Evolutionary conservation across 2,329 filamentous ascomycete species (phyloP).

Genomic region (Xylariaceae sp.): DNA sequence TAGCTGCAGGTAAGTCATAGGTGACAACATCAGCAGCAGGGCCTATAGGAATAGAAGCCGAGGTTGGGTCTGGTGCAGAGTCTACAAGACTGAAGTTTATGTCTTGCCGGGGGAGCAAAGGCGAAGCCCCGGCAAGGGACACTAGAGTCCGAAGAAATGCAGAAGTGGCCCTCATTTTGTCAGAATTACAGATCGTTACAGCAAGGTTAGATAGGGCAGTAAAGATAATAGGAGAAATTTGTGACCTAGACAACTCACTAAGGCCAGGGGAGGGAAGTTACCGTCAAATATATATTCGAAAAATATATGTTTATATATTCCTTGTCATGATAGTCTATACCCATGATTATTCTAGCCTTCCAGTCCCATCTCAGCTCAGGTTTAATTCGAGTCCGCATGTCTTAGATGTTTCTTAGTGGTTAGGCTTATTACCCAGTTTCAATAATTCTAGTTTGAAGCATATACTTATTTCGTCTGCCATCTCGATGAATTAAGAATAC

Average conservation of each 20-base stretch:
- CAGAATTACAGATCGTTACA: not conserved
- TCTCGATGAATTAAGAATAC: too few species aligned
- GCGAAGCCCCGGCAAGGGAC: slow-evolving; percentile 21
- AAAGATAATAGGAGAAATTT: too few species aligned
- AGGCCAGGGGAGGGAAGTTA: not conserved
- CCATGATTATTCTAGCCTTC: not conserved
- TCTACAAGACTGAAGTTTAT: slow-evolving; percentile 41
- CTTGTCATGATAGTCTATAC: not conserved
- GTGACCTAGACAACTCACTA: too few species aligned
- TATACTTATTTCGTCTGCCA: too few species aligned
- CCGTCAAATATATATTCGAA: not conserved
- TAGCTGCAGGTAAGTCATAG: slow-evolving; percentile 35
- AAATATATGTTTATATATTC: not conserved
- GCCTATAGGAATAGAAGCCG: slow-evolving; percentile 34
- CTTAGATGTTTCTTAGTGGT: not conserved
- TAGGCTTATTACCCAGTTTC: not conserved
- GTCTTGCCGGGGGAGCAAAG: slow-evolving; percentile 33
- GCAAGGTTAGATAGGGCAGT: not conserved
- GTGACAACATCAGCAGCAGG: slow-evolving; percentile 32
- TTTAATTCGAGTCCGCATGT: not conserved
- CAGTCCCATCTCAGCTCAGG: not conserved
- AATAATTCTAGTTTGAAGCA: not conserved
- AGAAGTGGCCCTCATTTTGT: slow-evolving; percentile 21
- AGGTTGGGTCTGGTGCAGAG: slow-evolving; percentile 34
- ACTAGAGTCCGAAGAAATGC: slow-evolving; percentile 21